Base-by-base conservation (phyloP, 2,329 filamentous ascomycete genomes). In the Fulvia fulva region DNA sequence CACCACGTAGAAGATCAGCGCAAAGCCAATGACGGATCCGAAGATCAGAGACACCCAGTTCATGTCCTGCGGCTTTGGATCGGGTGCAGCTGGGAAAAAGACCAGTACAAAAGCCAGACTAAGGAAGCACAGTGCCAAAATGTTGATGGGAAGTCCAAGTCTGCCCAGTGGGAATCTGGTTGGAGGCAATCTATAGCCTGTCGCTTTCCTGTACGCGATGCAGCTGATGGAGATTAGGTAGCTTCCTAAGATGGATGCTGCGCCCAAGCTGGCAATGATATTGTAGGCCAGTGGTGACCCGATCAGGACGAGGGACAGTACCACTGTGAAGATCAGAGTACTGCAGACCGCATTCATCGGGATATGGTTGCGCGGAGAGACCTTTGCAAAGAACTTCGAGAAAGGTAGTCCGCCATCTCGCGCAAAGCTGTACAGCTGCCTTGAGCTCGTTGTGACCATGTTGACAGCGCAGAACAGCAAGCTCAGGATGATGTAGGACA, bases 231-330 rank as follows among this genome's bases (percentile, higher is more conserved):
- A 60, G 32, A 64, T 53, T 5, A 60, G 56, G 50, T 67, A 67
- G 8, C 62, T 60, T 9, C 45, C 54, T 21, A 61, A 47, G 11
- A 75, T 65, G 2, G 75, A 73, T 7, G 67, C 72, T 8, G 72
- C 69, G 4, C 70, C 71, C 8, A 62, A 58, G 12, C 59, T 60
- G 19, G 77, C 68, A 37, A 76, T 74, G 44, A 73, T 74, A 57
- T 73, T 71, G 53, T 79, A 72, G 22, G 73, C 75, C n/a, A 74
- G 72, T 25, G 73, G 75, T 32, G 68, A 68, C 32, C 70, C 72
- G 22, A 74, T 60, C 34, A 72, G 73, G 25, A 63, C 60, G 34
- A 63, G 51, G 22, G 63, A 64, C 7, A 66, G 55, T 1, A 66
- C 55, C 11, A 65, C 57, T 2, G 67, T 59, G 47, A 56, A 54